phyloP scores from a whole-genome alignment of 805 yeast genomes.

The Helenozyma rhizophorensis region DNA sequence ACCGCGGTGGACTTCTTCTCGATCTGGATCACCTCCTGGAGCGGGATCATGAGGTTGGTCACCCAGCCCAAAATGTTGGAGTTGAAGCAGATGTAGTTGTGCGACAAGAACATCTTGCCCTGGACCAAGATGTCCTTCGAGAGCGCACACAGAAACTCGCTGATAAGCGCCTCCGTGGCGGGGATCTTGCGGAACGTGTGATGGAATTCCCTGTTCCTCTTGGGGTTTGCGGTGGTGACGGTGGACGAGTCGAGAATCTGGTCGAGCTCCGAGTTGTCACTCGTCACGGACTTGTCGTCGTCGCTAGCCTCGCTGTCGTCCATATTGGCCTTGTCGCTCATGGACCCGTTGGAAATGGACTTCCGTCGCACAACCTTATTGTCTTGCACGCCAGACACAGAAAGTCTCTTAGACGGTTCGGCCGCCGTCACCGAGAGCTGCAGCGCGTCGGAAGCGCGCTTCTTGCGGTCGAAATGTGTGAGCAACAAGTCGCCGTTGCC shows the following conservation, averaged over 20 bases:
- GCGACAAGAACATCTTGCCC: constrained; percentile 59
- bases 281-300: constrained; percentile 15
- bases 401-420: constrained; percentile 17
- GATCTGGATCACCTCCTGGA: constrained; percentile 57
- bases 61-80: constrained; percentile 67
- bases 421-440: constrained; percentile 12
- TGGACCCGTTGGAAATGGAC: constrained; percentile 13
- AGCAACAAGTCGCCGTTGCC: constrained; percentile 47
- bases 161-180: constrained; percentile 48
- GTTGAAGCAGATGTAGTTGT: constrained; percentile 54
- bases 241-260: constrained; percentile 7
- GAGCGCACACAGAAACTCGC: constrained; percentile 62
- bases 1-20: constrained; percentile 65
- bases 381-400: constrained; percentile 15
- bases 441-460: constrained; percentile 1
- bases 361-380: constrained; percentile 19
- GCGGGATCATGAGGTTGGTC: constrained; percentile 53
- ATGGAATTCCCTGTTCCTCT: constrained; percentile 58
- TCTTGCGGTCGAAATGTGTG: constrained; percentile 19
- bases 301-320: constrained; percentile 10
- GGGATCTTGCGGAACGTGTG: constrained; percentile 52
- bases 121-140: constrained; percentile 64
- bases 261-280: constrained; percentile 11
- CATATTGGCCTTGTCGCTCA: constrained; percentile 5
- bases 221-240: constrained; percentile 17